Percentiles rank a stretch among this genome's conserved stretches.
These are phyloP conservation scores for Cercospora zeina DNA, from an alignment of 2,329 filamentous ascomycete genomes.

Conservation along the genomic window DNA sequence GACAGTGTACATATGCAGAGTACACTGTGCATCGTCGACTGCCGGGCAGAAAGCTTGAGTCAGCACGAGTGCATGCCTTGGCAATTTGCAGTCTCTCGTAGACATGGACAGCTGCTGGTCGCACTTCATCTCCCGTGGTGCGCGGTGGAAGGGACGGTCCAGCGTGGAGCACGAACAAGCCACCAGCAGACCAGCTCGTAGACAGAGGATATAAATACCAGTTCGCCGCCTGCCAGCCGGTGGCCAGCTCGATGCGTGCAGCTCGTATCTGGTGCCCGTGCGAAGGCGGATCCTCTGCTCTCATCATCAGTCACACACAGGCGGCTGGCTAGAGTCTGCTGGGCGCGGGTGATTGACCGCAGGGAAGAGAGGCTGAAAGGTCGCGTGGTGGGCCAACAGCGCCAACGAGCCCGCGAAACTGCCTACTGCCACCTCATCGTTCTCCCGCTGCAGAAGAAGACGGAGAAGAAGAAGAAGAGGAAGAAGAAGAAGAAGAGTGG, in stretches of 20 bases:
- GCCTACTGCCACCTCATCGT: neutral
- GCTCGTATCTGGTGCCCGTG: constrained; percentile 11
- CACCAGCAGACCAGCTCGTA: neutral
- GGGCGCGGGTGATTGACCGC: constrained; percentile 9
- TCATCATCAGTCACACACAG: too few relatives aligned
- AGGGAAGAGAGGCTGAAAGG: constrained; percentile 13
- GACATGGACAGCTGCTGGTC: neutral
- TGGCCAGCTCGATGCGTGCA: neutral
- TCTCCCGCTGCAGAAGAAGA: too few relatives aligned
- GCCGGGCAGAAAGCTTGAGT: constrained; percentile 8
- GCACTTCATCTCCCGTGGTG: constrained; percentile 10
- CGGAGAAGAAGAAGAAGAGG: too few relatives aligned
- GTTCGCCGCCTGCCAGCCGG: neutral
- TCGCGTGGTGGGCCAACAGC: constrained; percentile 2
- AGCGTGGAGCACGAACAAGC: neutral
- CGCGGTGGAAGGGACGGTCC: neutral
- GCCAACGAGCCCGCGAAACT: neutral
- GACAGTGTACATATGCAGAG: neutral
- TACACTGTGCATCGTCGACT: neutral
- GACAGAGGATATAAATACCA: neutral
- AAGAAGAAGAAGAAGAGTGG: too few relatives aligned
- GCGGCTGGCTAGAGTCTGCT: neutral
- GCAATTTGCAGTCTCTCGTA: neutral
- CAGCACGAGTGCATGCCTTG: neutral
- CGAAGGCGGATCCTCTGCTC: constrained; percentile 3